phyloP scores from a whole-genome alignment of 768 basidiomycete species.

The Russula griseocarnosa region DNA sequence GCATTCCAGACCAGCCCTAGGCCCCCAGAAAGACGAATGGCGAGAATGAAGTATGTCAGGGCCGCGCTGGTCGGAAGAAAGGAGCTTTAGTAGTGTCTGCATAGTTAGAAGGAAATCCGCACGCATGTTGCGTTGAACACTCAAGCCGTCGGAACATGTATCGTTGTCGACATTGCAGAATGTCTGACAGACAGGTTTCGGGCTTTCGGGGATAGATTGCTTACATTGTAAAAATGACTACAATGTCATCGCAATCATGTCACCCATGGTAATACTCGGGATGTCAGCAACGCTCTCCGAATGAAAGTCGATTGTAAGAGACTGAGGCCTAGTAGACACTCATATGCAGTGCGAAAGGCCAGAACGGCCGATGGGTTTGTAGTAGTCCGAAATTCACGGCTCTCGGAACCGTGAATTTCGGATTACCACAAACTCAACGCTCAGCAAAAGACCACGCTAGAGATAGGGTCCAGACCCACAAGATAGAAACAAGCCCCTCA shows the following conservation, averaged over 20 bases:
- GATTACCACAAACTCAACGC: neutral
- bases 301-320: too few species aligned
- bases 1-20: neutral
- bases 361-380: constrained; percentile 3
- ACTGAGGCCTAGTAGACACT: too few species aligned
- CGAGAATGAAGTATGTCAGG: neutral
- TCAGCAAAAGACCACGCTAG: neutral
- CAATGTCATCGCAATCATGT: neutral
- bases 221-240: neutral
- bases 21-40: neutral
- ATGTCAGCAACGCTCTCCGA: neutral
- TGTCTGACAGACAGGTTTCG: too few species aligned
- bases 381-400: constrained; percentile 3
- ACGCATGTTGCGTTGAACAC: too few species aligned
- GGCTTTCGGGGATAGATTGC: neutral
- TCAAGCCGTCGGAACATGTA: neutral
- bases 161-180: too few species aligned
- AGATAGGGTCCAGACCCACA: neutral
- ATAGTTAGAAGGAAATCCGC: neutral
- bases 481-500: neutral
- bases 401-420: too few species aligned
- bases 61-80: neutral
- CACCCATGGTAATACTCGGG: neutral
- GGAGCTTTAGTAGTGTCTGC: neutral
- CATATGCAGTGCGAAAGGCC: too few species aligned